Conservation (phyloP, 331 rosid species). For the Cydonia oblonga region DNA sequence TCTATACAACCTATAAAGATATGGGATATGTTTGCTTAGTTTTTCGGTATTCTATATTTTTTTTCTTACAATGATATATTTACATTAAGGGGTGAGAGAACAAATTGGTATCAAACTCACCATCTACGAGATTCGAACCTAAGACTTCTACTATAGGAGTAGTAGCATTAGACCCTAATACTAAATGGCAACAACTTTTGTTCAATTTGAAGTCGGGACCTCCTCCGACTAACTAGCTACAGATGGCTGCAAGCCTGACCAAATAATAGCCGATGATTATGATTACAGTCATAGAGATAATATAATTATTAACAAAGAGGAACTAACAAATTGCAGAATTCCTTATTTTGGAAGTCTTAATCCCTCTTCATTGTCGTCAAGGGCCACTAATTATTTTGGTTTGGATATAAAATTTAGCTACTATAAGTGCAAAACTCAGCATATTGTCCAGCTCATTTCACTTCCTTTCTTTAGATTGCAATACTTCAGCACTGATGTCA, state of each 20-base stretch:
- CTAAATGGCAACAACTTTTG: neutral
- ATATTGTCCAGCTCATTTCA: neutral
- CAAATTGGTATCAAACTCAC: too few species aligned
- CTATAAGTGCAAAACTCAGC: too few species aligned
- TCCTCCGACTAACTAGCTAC: neutral
- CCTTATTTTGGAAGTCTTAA: neutral
- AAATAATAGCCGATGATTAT: neutral
- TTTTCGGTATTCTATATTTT: neutral
- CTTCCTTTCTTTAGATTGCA: neutral
- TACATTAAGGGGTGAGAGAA: neutral
- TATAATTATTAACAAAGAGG: too few species aligned
- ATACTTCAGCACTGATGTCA: neutral
- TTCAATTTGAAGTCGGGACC: neutral
- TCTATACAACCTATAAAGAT: too few species aligned
- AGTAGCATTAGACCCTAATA: too few species aligned
- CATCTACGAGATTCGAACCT: accelerated
- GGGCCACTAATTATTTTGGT: neutral
- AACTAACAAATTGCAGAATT: too few species aligned
- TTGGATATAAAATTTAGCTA: neutral
- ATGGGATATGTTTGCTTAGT: neutral
- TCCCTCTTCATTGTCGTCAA: neutral
- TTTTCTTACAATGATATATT: too few species aligned
- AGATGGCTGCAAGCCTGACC: neutral
- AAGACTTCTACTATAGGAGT: too few species aligned
- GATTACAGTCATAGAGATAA: too few species aligned